phyloP scores from a whole-genome alignment of 306 rosid genomes.

The Astragalus glycyphyllos region DNA sequence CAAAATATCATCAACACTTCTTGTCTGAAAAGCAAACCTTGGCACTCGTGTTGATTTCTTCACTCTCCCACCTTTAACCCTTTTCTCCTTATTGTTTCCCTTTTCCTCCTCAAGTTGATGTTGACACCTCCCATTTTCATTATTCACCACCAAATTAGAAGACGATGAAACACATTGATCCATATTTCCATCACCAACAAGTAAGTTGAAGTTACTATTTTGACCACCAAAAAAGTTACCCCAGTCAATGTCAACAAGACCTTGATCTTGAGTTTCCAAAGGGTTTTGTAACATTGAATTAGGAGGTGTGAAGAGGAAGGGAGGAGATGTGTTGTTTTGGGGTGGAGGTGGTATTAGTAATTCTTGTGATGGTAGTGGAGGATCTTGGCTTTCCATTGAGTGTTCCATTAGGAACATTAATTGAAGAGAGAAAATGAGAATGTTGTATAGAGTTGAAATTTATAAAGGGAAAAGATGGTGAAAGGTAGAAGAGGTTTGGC shows the following conservation, averaged over 20 bases:
- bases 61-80: constrained; percentile 45
- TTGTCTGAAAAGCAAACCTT: constrained; percentile 88
- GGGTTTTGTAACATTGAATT: constrained; percentile 34
- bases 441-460: constrained; percentile 41
- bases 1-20: constrained; percentile 85
- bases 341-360: constrained; percentile 5
- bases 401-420: not conserved
- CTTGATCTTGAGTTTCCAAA: constrained; percentile 45
- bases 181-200: constrained; percentile 33
- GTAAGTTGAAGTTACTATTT: not conserved
- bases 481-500: constrained; percentile 73
- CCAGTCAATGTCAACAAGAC: constrained; percentile 68
- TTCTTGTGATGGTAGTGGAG: constrained; percentile 29
- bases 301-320: constrained; percentile 50
- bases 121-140: constrained; percentile 29
- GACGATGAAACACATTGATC: constrained; percentile 31
- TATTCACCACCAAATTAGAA: constrained; percentile 21
- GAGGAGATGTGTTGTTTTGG: constrained; percentile 33
- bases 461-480: constrained; percentile 55
- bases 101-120: constrained; percentile 38
- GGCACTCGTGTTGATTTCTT: constrained; percentile 61
- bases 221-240: constrained; percentile 59
- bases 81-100: constrained; percentile 41
- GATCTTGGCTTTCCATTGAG: constrained; percentile 58
- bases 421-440: constrained; percentile 51